Evolutionary conservation across 306 rosid genomes (phyloP).

Genomic region (Lotus japonicus): DNA sequence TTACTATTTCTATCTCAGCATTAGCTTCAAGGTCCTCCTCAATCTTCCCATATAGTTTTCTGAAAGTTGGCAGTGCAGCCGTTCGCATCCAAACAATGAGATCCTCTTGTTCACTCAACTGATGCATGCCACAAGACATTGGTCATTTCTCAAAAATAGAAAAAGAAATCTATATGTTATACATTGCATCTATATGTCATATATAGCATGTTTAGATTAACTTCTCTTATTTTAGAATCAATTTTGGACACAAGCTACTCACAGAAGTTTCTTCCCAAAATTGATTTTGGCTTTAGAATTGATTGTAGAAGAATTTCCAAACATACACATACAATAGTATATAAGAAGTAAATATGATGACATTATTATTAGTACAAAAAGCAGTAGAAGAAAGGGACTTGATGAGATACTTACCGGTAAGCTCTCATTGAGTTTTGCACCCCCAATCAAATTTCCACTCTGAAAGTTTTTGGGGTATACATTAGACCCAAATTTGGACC

Average conservation of each 20-base stretch:
- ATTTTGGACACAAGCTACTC: too few species aligned
- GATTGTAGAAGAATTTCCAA: too few species aligned
- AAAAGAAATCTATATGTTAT: not conserved
- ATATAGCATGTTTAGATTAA: too few species aligned
- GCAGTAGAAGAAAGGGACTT: not conserved
- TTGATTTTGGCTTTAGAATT: too few species aligned
- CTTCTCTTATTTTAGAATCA: too few species aligned
- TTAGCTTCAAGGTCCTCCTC: slow-evolving; percentile 62
- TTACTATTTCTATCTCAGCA: slow-evolving; percentile 43
- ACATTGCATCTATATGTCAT: too few species aligned
- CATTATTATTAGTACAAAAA: too few species aligned
- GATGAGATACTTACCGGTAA: slow-evolving; percentile 50
- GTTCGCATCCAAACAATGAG: slow-evolving; percentile 96
- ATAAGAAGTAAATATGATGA: too few species aligned
- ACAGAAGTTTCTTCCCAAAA: too few species aligned
- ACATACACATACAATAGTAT: too few species aligned
- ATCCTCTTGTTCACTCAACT: slow-evolving; percentile 83
- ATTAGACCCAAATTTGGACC: slow-evolving; percentile 50
- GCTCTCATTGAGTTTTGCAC: slow-evolving; percentile 61
- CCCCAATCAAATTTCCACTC: slow-evolving; percentile 48
- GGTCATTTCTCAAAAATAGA: not conserved
- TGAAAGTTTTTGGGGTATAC: slow-evolving; percentile 80
- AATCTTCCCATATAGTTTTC: slow-evolving; percentile 82
- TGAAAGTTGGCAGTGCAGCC: slow-evolving; percentile 72
- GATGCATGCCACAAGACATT: slow-evolving; percentile 28